Evolutionary conservation across 192 early-diverging fungal species (phyloP).

Genomic region (Podila epigama): DNA sequence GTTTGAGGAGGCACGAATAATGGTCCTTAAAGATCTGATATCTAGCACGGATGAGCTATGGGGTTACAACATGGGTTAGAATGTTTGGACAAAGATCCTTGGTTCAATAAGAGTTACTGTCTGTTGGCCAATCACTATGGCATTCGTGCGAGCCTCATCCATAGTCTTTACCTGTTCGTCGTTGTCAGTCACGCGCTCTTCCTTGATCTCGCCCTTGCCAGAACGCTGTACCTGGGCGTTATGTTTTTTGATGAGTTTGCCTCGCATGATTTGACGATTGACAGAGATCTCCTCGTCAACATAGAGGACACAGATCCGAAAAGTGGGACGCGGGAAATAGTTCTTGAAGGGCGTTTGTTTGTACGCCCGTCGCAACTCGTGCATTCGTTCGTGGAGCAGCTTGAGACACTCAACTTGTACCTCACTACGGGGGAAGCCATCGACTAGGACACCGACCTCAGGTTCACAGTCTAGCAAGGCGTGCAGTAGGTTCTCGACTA

Average conservation of each 20-base stretch:
- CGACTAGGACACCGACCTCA: slow-evolving; percentile 59
- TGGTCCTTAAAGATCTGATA: slow-evolving; percentile 67
- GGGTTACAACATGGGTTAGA: neutral
- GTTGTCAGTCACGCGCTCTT: slow-evolving; percentile 64
- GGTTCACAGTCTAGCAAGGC: slow-evolving; percentile 61
- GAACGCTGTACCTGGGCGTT: slow-evolving; percentile 57
- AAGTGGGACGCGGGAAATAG: slow-evolving; percentile 62
- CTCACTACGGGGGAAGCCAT: slow-evolving; percentile 67
- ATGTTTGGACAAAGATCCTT: too few species aligned
- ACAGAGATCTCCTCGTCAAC: slow-evolving; percentile 67
- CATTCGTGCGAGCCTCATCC: neutral
- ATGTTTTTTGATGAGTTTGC: slow-evolving; percentile 57
- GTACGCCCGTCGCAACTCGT: slow-evolving; percentile 57
- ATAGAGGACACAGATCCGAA: slow-evolving; percentile 64
- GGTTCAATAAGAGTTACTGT: too few species aligned
- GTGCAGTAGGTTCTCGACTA: slow-evolving; percentile 58
- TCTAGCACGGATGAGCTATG: slow-evolving; percentile 59
- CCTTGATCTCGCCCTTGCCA: slow-evolving; percentile 59
- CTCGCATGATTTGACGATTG: slow-evolving; percentile 56
- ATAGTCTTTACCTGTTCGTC: slow-evolving; percentile 55
- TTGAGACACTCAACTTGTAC: slow-evolving; percentile 63
- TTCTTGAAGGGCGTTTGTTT: slow-evolving; percentile 58
- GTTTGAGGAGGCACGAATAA: slow-evolving; percentile 58
- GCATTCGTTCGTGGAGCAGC: slow-evolving; percentile 63
- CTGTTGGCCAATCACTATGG: neutral